Percentiles rank a stretch among this genome's conserved stretches.
phyloP scores from a whole-genome alignment of 306 rosid genomes.

The Adenanthera pavonina region DNA sequence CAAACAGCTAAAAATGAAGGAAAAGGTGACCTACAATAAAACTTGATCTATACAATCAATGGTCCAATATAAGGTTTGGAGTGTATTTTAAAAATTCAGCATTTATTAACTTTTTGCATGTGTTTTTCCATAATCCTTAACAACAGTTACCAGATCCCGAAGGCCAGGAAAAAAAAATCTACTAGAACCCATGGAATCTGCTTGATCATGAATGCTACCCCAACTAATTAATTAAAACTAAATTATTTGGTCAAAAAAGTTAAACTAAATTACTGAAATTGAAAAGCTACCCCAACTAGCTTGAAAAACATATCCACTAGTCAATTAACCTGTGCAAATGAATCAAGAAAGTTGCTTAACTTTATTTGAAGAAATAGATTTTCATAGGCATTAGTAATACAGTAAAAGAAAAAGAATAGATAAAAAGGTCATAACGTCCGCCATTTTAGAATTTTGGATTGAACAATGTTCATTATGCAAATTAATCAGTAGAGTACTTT shows the following conservation, averaged over 20 bases:
- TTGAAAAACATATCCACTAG: neutral
- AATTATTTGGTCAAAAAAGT: too few species aligned
- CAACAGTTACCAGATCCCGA: neutral
- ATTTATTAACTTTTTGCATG: neutral
- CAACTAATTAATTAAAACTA: too few species aligned
- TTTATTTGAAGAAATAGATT: neutral
- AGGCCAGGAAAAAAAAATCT: neutral
- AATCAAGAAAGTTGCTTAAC: neutral
- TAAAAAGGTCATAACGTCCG: neutral
- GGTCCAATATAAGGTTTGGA: neutral
- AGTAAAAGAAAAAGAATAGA: neutral
- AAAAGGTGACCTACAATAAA: neutral
- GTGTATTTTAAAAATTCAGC: neutral
- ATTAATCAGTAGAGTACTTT: neutral
- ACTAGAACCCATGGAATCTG: neutral
- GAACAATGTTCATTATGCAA: neutral
- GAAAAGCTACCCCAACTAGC: neutral
- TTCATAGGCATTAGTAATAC: neutral
- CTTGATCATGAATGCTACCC: neutral
- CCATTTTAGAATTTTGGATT: neutral
- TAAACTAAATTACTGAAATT: neutral
- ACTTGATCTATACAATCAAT: neutral
- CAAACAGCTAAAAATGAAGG: neutral
- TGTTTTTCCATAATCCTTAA: neutral
- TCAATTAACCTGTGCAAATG: neutral